Conservation (phyloP, 768 basidiomycete genomes). For the Tulasnella sp. region DNA sequence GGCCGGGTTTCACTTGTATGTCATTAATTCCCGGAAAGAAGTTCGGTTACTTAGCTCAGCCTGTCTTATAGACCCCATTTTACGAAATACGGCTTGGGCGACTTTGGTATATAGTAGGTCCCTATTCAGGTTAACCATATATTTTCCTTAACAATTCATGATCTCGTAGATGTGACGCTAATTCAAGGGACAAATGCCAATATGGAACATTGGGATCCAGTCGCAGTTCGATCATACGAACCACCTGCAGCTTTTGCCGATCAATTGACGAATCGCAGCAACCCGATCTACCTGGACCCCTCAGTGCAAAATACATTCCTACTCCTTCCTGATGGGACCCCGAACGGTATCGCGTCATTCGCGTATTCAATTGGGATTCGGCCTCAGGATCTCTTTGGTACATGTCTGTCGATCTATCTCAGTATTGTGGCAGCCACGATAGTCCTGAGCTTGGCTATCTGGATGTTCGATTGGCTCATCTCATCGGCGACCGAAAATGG, state of each 20-base stretch:
- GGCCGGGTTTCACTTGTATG: slow-evolving; percentile 86
- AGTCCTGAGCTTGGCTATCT: slow-evolving; percentile 52
- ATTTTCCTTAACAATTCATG: slow-evolving; percentile 34
- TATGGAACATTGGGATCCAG: slow-evolving; percentile 52
- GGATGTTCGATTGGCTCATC: slow-evolving; percentile 51
- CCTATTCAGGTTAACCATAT: slow-evolving; percentile 26
- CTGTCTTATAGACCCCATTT: slow-evolving; percentile 58
- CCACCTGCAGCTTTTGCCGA: slow-evolving; percentile 60
- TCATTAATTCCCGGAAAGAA: slow-evolving; percentile 17
- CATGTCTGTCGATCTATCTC: slow-evolving; percentile 74
- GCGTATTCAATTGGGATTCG: slow-evolving; percentile 73
- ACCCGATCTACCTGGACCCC: slow-evolving; percentile 65
- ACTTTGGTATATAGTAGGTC: slow-evolving; percentile 34
- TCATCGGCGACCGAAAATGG: slow-evolving; percentile 27
- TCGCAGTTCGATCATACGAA: slow-evolving; percentile 40
- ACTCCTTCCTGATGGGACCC: slow-evolving; percentile 38
- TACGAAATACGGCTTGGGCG: slow-evolving; percentile 82
- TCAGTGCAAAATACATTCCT: slow-evolving; percentile 53
- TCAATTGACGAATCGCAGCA: slow-evolving; percentile 56
- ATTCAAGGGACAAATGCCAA: slow-evolving; percentile 33
- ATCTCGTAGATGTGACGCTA: slow-evolving; percentile 55
- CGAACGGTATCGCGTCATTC: slow-evolving; percentile 63
- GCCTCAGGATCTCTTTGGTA: slow-evolving; percentile 67
- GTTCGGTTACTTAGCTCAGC: not conserved
- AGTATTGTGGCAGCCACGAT: slow-evolving; percentile 62